These are phyloP conservation scores for Citrus mangshanensis DNA, from an alignment of 345 rosid genomes.

Conservation along the genomic window DNA sequence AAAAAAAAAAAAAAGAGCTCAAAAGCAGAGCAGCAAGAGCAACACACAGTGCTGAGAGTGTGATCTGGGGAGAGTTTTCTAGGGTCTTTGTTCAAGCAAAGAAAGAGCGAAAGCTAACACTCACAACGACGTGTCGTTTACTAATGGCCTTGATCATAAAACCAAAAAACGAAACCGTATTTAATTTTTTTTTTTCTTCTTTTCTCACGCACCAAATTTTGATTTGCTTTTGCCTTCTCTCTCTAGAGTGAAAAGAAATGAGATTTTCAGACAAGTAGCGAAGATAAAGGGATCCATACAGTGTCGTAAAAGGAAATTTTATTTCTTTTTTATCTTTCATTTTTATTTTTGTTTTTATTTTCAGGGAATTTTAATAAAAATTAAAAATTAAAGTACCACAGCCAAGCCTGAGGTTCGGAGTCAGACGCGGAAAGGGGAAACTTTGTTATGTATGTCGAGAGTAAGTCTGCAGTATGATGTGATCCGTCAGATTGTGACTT, in stretches of 20 bases:
- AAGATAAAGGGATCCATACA: slow-evolving; percentile 35
- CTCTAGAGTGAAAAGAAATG: slow-evolving; percentile 8
- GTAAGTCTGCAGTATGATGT: not conserved
- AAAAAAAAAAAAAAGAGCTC: slow-evolving; percentile 4
- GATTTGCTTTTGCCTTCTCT: not conserved
- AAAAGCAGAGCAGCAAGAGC: slow-evolving; percentile 11
- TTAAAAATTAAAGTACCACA: not conserved
- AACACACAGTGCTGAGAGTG: slow-evolving; percentile 11
- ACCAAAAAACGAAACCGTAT: not conserved
- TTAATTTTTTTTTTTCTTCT: not conserved
- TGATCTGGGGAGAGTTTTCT: slow-evolving; percentile 37
- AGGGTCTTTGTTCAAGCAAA: slow-evolving; percentile 33
- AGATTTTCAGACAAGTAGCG: slow-evolving; percentile 30
- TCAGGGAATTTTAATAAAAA: slow-evolving; percentile 3
- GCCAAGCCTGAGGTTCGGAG: slow-evolving; percentile 27
- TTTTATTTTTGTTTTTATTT: not conserved
- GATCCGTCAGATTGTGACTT: slow-evolving; percentile 18
- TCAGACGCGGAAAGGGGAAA: slow-evolving; percentile 12
- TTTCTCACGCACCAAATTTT: not conserved
- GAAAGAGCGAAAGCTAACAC: not conserved
- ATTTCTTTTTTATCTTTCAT: not conserved
- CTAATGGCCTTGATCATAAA: slow-evolving; percentile 13
- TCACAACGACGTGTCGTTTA: slow-evolving; percentile 20
- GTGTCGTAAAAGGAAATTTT: slow-evolving; percentile 11
- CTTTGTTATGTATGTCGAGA: not conserved